These are phyloP conservation scores for Clarkia xantiana DNA, from an alignment of 345 rosid species.

Conservation along the genomic window DNA sequence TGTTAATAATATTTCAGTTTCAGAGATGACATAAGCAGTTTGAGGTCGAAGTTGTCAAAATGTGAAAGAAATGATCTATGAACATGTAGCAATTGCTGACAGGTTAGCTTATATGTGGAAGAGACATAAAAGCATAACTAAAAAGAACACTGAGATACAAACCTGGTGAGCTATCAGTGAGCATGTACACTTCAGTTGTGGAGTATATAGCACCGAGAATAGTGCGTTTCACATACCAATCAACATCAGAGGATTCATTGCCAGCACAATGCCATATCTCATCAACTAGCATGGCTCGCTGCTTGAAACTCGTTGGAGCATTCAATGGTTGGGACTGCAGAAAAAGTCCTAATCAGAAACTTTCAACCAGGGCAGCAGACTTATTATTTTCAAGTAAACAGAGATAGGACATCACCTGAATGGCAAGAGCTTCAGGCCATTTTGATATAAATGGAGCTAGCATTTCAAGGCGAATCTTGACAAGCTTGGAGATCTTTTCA, in stretches of 20 bases:
- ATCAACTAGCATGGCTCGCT: constrained; percentile 72
- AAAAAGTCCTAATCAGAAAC: background rate
- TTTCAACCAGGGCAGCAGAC: too few relatives aligned
- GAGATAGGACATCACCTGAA: constrained; percentile 34
- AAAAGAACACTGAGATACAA: background rate
- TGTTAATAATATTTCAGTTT: too few relatives aligned
- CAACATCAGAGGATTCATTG: constrained; percentile 56
- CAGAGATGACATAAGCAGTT: too few relatives aligned
- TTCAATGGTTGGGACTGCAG: constrained; percentile 72
- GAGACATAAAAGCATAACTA: background rate
- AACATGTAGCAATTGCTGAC: too few relatives aligned
- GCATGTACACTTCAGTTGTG: constrained; percentile 88
- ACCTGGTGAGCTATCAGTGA: constrained; percentile 88
- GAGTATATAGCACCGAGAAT: constrained; percentile 90
- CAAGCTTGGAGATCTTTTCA: constrained; percentile 52
- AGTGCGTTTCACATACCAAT: constrained; percentile 87
- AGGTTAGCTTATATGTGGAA: too few relatives aligned
- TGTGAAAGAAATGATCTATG: too few relatives aligned
- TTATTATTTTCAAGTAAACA: background rate
- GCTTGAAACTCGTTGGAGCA: constrained; percentile 72
- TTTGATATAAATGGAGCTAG: constrained; percentile 81
- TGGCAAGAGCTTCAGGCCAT: constrained; percentile 96
- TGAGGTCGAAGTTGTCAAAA: too few relatives aligned
- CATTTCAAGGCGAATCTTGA: constrained; percentile 70
- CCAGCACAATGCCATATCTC: constrained; percentile 85